Percentiles rank a stretch among this genome's conserved stretches.
These are phyloP conservation scores for Ascochyta fabae DNA, from an alignment of 2,329 filamentous ascomycete genomes.

Conservation along the genomic window DNA sequence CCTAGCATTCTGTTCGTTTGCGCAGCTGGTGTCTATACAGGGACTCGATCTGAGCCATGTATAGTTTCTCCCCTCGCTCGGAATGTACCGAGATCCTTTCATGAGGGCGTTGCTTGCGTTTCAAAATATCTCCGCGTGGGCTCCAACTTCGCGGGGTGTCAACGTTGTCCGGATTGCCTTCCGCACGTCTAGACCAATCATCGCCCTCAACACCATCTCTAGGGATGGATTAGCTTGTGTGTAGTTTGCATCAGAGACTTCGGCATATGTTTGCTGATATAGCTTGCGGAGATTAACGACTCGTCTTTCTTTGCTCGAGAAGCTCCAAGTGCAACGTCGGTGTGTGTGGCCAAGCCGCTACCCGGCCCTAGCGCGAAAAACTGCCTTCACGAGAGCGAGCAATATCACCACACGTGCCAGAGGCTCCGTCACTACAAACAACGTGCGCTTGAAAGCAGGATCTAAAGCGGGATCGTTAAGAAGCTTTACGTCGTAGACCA, in stretches of 20 bases:
- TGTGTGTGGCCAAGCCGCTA: constrained; percentile 3
- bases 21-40: constrained; percentile 4
- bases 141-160: constrained; percentile 2
- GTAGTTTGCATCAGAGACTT: not conserved
- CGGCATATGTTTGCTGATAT: not conserved
- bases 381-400: constrained; percentile 17
- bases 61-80: not conserved
- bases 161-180: not conserved
- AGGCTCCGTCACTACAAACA: not conserved
- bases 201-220: not conserved
- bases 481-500: not conserved
- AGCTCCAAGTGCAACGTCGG: not conserved
- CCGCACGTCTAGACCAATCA: constrained; percentile 4
- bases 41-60: not conserved
- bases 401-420: not conserved
- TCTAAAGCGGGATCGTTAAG: not conserved
- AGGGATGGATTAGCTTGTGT: not conserved
- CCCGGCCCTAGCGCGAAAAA: constrained; percentile 35
- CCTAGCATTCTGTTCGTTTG: not conserved
- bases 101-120: not conserved
- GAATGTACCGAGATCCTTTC: not conserved
- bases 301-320: not conserved
- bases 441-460: not conserved
- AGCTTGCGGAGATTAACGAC: not conserved
- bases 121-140: constrained; percentile 8